Evolutionary conservation across 2,329 filamentous ascomycete species (phyloP), one percentile per base, ranked within the genome.

Genomic region (Zymoseptoria brevis): DNA sequence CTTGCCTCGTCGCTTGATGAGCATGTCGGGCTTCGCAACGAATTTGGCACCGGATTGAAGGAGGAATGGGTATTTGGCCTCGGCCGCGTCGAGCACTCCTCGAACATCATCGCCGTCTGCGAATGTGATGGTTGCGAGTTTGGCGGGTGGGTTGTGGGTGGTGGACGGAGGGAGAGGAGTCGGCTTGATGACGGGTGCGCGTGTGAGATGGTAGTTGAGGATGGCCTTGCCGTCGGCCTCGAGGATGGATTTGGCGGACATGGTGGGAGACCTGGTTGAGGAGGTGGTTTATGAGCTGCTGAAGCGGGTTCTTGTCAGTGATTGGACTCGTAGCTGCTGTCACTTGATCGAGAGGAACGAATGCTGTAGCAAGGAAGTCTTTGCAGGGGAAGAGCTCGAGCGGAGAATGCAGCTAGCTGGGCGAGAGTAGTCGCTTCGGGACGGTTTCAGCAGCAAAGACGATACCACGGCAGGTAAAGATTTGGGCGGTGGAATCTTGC

Each of bases 211-310:
- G 85, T 97, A 99, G 89, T 96, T 97, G 85, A 99, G 85, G 83
- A 99, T 97, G 85, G 94, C 94, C 89, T 99, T 99, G 86, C 94
- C 94, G 82, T 99, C 94, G 83, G 93, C 93, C 84, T 99, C 94
- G 83, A 89, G 81, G 76, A 99, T 97, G 69, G 93, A 89, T 82
- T 99, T 99, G 79, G 94, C 90, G 76, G 90, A 91, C 90, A 95
- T 95, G 73, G 73, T 83, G 77, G 61, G 62, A 61, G 59, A 57
- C n/a, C n/a, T n/a, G 56, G 35, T 58, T 55, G 26, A 48, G 19
- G 41, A 30, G 30, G n/a, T 50, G 57, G 41, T 53, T 53, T 54
- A 50, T 26, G 29, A 53, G 55, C 55, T 41, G 54, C 50, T 56
- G 29, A 30, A 51, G 49, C 30, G 52, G 53, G 35, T 53, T 41